These are phyloP conservation scores for Ailanthus altissimus DNA, from an alignment of 345 rosid genomes.

Conservation along the genomic window DNA sequence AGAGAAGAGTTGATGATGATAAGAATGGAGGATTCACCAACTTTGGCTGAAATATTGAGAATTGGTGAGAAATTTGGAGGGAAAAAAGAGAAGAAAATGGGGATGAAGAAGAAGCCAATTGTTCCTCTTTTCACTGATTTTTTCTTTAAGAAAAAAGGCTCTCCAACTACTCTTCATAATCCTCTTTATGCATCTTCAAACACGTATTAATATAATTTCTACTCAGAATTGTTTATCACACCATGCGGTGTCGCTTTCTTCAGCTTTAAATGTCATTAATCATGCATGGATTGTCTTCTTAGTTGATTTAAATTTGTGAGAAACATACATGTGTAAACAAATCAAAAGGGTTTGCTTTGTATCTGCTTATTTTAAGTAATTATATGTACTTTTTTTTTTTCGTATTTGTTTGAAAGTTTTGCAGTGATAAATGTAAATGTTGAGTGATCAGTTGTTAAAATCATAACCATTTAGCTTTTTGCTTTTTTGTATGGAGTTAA, in stretches of 20 bases:
- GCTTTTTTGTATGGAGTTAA: no score
- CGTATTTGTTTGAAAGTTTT: no score
- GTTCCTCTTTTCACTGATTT: conserved; percentile 75
- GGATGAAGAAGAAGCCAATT: conserved; percentile 75
- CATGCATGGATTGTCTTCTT: neutral
- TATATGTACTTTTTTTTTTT: neutral
- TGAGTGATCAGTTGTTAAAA: no score
- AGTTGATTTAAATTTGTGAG: neutral
- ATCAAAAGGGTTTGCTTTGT: neutral
- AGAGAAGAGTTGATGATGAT: conserved; percentile 35
- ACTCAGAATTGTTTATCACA: conserved; percentile 10
- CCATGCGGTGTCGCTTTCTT: neutral
- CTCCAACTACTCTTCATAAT: conserved; percentile 26
- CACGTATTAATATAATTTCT: conserved; percentile 24
- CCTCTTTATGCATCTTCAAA: conserved; percentile 47
- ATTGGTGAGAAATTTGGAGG: conserved; percentile 35
- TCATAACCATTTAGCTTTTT: no score
- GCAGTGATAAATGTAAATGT: no score
- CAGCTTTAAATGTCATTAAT: neutral
- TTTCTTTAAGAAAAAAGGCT: conserved; percentile 54
- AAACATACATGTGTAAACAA: neutral
- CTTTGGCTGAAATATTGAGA: conserved; percentile 66
- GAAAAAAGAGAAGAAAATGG: conserved; percentile 28
- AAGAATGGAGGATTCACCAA: conserved; percentile 46
- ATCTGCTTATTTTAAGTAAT: neutral